Base-by-base conservation (phyloP, 257 asterid species). In the Euphrasia confusa region DNA sequence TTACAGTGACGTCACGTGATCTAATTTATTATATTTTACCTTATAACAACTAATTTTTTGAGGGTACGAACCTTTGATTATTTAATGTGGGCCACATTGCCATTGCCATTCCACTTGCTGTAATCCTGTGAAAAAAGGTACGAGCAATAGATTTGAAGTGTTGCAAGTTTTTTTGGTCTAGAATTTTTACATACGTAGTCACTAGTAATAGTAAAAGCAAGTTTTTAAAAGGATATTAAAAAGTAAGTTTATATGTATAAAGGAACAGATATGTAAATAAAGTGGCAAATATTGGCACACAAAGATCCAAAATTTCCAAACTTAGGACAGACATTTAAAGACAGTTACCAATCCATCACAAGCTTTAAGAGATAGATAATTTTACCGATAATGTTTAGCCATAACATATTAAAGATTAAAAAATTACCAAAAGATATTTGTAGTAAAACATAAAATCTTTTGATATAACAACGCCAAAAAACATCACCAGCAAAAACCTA, bases 41-140 rank as follows among this genome's bases (percentile, higher is more conserved):
- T 81, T 32, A 6, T 48, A n/a, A 58, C 68, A n/a, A 60, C 86
- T 47, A 35, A 32, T 4, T 35, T 35, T 80, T 65, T 81, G 71
- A 84, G 80, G 81, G 98, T 37, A 95, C 4, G 84, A 91, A 21
- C 95, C 95, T 0, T 55, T 91, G 78, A 67, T 88, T 7, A 81
- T 88, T 30, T 95, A 88, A 64, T 86, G 98, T 70, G 93, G 95
- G 35, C 90, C 90, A 0, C 80, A 74, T 57, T 91, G 96, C 67
- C 73, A 47, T 3, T 86, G 98, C 71, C 84, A 89, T 12, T 78
- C 85, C 10, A 68, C 75, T 66, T 91, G 95, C 49, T 73, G 78
- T 58, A 88, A 91, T 37, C 86, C 95, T 32, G 95, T 86, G 67
- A 62, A 84, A 91, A 61, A 88, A 77, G 57, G 96, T 96, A 35